Evolutionary conservation across 129 eudicot species (phyloP).

Genomic region (Oenanthe sinensis): DNA sequence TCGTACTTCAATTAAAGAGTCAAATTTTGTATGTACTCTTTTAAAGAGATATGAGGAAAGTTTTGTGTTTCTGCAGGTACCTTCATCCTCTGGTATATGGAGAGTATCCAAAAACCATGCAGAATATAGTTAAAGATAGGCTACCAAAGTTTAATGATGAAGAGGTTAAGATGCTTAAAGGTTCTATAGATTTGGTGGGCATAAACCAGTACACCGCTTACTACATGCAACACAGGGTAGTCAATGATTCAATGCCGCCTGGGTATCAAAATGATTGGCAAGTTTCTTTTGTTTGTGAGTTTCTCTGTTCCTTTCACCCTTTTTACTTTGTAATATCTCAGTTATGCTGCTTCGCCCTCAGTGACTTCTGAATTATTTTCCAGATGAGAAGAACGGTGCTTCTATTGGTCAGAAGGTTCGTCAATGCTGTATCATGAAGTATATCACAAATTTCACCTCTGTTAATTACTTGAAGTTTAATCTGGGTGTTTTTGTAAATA

Average conservation of each 20-base stretch:
- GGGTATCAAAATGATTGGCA: slow-evolving; percentile 85
- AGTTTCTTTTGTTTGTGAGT: slow-evolving; percentile 72
- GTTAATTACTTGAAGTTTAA: too few species aligned
- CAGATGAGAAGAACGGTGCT: slow-evolving; percentile 62
- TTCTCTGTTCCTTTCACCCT: background rate
- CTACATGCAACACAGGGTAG: slow-evolving; percentile 42
- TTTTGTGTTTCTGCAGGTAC: slow-evolving; percentile 39
- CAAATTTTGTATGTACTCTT: background rate
- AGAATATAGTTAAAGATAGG: slow-evolving; percentile 56
- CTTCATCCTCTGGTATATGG: slow-evolving; percentile 77
- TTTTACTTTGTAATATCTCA: background rate
- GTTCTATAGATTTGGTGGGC: slow-evolving; percentile 75
- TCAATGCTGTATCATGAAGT: background rate
- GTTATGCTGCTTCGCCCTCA: background rate
- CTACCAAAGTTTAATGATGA: slow-evolving; percentile 66
- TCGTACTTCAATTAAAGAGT: background rate
- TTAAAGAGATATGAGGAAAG: background rate
- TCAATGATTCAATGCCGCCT: slow-evolving; percentile 32
- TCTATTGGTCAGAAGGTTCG: slow-evolving; percentile 75
- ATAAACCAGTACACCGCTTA: slow-evolving; percentile 83
- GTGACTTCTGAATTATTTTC: background rate
- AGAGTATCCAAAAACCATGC: slow-evolving; percentile 83
- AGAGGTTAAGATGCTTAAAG: slow-evolving; percentile 69
- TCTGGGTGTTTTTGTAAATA: background rate
- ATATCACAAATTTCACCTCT: background rate